phyloP scores from a whole-genome alignment of 345 rosid genomes.

The Aurinia saxatilis region DNA sequence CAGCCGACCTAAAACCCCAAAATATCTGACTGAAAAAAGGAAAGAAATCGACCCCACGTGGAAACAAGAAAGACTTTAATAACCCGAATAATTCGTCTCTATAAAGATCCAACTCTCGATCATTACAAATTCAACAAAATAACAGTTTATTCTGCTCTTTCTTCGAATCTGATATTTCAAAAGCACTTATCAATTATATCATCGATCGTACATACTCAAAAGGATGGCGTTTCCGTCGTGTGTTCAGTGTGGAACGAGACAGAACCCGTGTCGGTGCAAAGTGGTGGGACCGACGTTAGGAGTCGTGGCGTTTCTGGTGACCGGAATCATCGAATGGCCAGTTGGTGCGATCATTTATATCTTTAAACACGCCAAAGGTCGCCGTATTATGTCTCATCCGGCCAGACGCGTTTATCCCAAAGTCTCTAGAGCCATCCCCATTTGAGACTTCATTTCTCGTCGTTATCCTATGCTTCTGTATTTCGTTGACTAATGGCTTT shows the following conservation, averaged over 20 bases:
- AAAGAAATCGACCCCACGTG: conserved; percentile 7
- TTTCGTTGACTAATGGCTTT: not conserved
- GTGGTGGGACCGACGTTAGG: conserved; percentile 77
- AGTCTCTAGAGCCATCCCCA: conserved; percentile 53
- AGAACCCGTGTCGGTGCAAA: conserved; percentile 87
- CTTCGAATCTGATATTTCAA: not conserved
- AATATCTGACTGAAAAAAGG: conserved; percentile 1
- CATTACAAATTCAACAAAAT: not conserved
- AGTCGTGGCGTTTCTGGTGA: conserved; percentile 55
- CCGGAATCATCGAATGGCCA: conserved; percentile 83
- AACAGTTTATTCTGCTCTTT: not conserved
- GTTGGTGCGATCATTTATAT: conserved; percentile 71
- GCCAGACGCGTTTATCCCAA: conserved; percentile 58
- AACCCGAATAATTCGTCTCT: not conserved
- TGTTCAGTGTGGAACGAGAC: conserved; percentile 53
- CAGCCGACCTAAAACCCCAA: conserved; percentile 18
- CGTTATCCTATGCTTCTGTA: not conserved
- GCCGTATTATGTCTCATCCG: conserved; percentile 81
- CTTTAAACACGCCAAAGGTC: conserved; percentile 65
- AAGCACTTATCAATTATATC: not conserved
- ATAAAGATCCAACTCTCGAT: not conserved
- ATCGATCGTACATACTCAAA: not conserved
- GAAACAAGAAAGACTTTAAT: not conserved
- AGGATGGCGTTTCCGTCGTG: conserved; percentile 45
- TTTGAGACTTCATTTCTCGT: conserved; percentile 26